Evolutionary conservation across 208 protist genomes (phyloP).

Genomic region (Leishmania braziliensis): DNA sequence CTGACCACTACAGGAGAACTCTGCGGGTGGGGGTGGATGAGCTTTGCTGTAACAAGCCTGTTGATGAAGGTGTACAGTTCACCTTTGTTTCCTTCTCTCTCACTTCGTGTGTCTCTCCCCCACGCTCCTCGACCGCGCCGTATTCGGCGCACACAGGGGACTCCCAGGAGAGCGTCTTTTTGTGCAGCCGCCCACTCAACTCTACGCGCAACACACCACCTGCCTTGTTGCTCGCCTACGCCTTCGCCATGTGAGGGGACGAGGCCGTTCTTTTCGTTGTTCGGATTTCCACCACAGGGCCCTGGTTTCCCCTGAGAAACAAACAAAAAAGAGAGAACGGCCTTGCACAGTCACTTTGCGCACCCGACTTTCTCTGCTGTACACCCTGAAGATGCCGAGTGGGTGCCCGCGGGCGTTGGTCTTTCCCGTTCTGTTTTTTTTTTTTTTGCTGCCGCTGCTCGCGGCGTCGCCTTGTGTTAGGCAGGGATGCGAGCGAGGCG

Average conservation of each 20-base stretch:
- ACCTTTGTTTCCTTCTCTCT: background rate
- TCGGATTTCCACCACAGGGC: background rate
- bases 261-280: background rate
- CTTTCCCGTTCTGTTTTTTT: background rate
- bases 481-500: slow-evolving; percentile 38
- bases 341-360: background rate
- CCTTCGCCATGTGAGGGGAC: background rate
- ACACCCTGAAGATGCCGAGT: background rate
- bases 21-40: background rate
- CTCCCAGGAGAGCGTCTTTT: background rate
- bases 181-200: background rate
- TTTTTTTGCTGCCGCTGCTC: background rate
- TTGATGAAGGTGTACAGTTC: background rate
- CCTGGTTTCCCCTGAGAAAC: background rate
- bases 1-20: background rate
- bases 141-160: background rate
- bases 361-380: background rate
- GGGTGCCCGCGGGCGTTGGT: background rate
- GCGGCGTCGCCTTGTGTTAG: background rate
- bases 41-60: background rate
- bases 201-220: background rate
- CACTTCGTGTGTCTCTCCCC: background rate
- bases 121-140: too few species aligned
- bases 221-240: background rate
- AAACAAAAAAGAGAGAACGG: background rate